These are phyloP conservation scores for Mercurialis annua DNA, from an alignment of 345 rosid species.

Conservation along the genomic window DNA sequence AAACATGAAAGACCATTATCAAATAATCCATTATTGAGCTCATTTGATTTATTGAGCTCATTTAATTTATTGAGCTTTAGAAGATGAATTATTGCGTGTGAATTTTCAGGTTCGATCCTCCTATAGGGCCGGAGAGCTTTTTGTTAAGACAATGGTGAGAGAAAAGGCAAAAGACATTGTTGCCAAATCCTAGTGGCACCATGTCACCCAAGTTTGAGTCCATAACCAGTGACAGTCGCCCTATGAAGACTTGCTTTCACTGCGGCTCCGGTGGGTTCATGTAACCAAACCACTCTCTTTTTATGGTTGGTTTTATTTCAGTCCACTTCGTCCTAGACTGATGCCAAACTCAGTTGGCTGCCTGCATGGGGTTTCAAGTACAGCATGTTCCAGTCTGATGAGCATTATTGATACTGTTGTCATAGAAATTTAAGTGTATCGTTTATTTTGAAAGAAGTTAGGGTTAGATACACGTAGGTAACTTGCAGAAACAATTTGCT, in stretches of 20 bases:
- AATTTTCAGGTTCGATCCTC: constrained; percentile 80
- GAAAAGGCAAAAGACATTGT: constrained; percentile 38
- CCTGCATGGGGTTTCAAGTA: too few species aligned
- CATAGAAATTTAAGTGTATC: too few species aligned
- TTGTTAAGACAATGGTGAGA: constrained; percentile 86
- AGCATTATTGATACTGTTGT: too few species aligned
- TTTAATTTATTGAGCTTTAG: not conserved
- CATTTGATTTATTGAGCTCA: not conserved
- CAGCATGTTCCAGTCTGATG: too few species aligned
- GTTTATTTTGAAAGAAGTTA: too few species aligned
- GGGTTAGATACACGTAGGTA: too few species aligned
- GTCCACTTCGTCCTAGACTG: too few species aligned
- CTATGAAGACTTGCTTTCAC: constrained; percentile 1
- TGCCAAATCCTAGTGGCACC: constrained; percentile 10
- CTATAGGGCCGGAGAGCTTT: constrained; percentile 94
- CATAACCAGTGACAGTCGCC: not conserved
- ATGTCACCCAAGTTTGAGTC: not conserved
- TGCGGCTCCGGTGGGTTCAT: constrained; percentile 4
- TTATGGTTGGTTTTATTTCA: too few species aligned
- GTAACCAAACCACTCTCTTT: not conserved
- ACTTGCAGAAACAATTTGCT: too few species aligned
- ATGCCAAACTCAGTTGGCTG: too few species aligned
- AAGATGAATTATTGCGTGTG: not conserved
- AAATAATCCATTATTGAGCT: not conserved
- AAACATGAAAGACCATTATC: not conserved